Evolutionary conservation across 768 basidiomycete genomes (phyloP), one percentile per base, ranked within the genome.

Genomic region (Cytidiella melzeri): DNA sequence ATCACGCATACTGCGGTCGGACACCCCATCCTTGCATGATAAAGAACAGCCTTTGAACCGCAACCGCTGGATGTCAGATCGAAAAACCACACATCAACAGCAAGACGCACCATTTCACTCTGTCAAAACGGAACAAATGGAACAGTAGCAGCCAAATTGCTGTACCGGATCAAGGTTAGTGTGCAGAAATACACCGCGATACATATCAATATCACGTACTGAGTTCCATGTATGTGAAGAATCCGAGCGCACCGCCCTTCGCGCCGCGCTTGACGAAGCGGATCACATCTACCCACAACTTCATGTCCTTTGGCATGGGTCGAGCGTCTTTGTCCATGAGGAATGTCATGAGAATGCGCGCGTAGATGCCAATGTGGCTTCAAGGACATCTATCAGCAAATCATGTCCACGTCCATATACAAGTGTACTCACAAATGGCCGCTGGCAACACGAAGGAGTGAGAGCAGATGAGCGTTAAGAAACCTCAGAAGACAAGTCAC

Each of bases 191-290:
- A n/a, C n/a, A n/a, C n/a, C n/a, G n/a, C n/a, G n/a, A n/a, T n/a
- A n/a, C n/a, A n/a, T n/a, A n/a, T n/a, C n/a, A n/a, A n/a, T n/a
- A 19, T 24, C 5, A 69, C 75, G 54, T 49, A 77, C 75, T 73
- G 26, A 77, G 69, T 49, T 79, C 79, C 62, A 73, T 70, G 56
- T 77, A 79, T 5, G 77, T 79, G 65, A 79, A 80, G 69, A 79
- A 79, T 1, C 73, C 69, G 0, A 80, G 62, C 0, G 74, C 72
- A 12, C 75, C 72, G 5, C 71, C 70, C 0, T 67, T 66, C 1
- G 75, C 73, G 43, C 74, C 73, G 18, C 67, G 65, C 64, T 79
- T 79, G 58, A 80, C 55, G 60, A 72, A 79, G 18, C 73, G 68
- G 24, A 77, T 61, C 25, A 69, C 65, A 58, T 79, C 76, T 24